These are phyloP conservation scores for Musa acuminata DNA, from an alignment of 176 grass and related monocot species.

Conservation along the genomic window DNA sequence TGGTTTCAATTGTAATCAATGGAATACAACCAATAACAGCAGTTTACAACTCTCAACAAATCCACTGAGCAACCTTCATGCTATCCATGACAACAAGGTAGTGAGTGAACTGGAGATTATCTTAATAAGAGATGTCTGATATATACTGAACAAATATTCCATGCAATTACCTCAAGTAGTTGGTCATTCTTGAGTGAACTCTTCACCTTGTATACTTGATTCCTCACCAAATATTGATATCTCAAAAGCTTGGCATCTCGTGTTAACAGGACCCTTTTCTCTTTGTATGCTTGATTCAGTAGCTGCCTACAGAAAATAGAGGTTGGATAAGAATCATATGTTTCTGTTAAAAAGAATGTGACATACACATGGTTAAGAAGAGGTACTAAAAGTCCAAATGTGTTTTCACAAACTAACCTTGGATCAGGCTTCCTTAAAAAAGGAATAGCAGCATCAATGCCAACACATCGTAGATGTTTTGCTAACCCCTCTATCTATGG, in stretches of 20 bases:
- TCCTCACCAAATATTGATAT: conserved; percentile 72
- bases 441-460: conserved; percentile 79
- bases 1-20: neutral
- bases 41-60: neutral
- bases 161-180: conserved; percentile 63
- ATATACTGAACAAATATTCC: conserved; percentile 8
- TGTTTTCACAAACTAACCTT: conserved; percentile 35
- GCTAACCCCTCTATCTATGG: conserved; percentile 85
- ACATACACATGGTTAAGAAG: neutral
- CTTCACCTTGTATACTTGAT: conserved; percentile 94
- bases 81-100: neutral
- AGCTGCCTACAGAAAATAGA: conserved; percentile 51
- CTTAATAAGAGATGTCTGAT: neutral
- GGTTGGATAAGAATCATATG: conserved; percentile 7
- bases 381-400: conserved; percentile 1
- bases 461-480: conserved; percentile 91
- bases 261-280: conserved; percentile 77
- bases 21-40: neutral
- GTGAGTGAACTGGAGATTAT: too few species aligned
- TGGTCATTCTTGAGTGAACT: conserved; percentile 89
- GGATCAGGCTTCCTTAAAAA: conserved; percentile 75
- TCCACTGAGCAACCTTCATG: neutral
- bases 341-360: neutral
- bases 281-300: conserved; percentile 79
- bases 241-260: conserved; percentile 73